Percentiles rank a stretch among this genome's conserved stretches.
phyloP scores from a whole-genome alignment of 2,329 filamentous ascomycete genomes.

The Diaporthe amygdali region DNA sequence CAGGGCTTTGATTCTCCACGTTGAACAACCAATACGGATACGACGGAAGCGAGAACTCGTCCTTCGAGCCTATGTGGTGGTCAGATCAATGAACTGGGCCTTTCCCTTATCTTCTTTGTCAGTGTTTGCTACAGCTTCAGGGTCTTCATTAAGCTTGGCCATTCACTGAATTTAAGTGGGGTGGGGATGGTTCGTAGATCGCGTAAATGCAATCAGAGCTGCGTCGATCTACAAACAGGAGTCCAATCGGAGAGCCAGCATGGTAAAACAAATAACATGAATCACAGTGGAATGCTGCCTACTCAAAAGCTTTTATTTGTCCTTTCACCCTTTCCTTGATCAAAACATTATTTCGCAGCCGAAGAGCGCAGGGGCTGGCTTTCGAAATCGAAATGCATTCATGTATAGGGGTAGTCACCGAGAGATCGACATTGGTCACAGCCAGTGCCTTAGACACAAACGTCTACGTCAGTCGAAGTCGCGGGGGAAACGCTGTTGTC shows the following conservation, averaged over 20 bases:
- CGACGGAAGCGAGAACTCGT: background rate
- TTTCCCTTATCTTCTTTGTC: too few relatives aligned
- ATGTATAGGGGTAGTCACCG: background rate
- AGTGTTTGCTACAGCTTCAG: too few relatives aligned
- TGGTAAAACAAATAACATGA: background rate
- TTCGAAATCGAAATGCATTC: background rate
- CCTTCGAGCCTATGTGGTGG: too few relatives aligned
- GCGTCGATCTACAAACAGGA: background rate
- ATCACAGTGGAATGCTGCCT: too few relatives aligned
- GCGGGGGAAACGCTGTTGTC: background rate
- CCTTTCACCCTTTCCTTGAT: fast-evolving
- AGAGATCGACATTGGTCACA: background rate
- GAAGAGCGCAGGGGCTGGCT: background rate
- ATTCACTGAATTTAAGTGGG: background rate
- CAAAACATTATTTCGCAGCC: background rate
- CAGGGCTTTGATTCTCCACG: background rate
- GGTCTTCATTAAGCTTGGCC: too few relatives aligned
- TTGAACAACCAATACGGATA: too few relatives aligned
- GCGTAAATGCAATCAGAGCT: too few relatives aligned
- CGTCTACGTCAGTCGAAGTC: background rate
- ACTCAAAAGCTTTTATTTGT: too few relatives aligned
- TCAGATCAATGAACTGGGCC: too few relatives aligned
- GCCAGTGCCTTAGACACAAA: background rate
- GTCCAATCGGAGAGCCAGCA: background rate
- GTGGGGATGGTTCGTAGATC: background rate